phyloP scores from a whole-genome alignment of 805 yeast genomes.

The Yarrowia divulgata region DNA sequence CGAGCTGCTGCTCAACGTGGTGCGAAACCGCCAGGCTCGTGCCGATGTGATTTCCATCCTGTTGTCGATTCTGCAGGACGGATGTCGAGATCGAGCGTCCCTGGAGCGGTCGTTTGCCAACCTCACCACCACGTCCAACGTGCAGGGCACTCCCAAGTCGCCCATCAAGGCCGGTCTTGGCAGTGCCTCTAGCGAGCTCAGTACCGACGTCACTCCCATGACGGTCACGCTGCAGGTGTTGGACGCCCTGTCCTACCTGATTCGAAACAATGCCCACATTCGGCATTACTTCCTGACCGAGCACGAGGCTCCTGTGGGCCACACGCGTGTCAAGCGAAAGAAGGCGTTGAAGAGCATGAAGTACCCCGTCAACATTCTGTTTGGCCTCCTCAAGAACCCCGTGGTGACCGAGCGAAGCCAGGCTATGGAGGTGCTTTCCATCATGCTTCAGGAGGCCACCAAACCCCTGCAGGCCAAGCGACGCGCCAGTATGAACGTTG shows the following conservation, averaged over 20 bases:
- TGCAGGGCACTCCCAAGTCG: conserved; percentile 40
- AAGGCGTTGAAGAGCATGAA: conserved; percentile 47
- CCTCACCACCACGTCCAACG: conserved; percentile 53
- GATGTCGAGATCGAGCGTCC: conserved; percentile 65
- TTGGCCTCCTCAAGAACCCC: conserved; percentile 66
- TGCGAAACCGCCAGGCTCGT: conserved; percentile 79
- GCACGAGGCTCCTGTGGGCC: conserved; percentile 61
- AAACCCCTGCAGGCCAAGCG: conserved; percentile 60
- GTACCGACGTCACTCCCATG: conserved; percentile 57
- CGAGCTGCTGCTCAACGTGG: conserved; percentile 68
- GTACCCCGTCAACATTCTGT: conserved; percentile 76
- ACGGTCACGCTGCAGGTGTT: conserved; percentile 78
- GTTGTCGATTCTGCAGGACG: conserved; percentile 76
- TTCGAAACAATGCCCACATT: conserved; percentile 70
- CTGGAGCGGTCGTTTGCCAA: conserved; percentile 68
- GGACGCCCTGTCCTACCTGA: conserved; percentile 73
- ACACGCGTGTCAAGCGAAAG: conserved; percentile 50
- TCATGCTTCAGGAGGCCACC: conserved; percentile 78
- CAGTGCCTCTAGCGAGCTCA: conserved; percentile 28
- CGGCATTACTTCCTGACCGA: conserved; percentile 80
- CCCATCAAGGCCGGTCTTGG: conserved; percentile 41
- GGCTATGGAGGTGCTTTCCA: conserved; percentile 76
- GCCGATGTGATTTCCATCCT: conserved; percentile 74
- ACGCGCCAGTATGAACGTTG: conserved; percentile 56
- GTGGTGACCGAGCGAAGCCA: conserved; percentile 75